These are phyloP conservation scores for Penicillium sp. DNA, from an alignment of 2,329 filamentous ascomycete genomes.

Conservation along the genomic window DNA sequence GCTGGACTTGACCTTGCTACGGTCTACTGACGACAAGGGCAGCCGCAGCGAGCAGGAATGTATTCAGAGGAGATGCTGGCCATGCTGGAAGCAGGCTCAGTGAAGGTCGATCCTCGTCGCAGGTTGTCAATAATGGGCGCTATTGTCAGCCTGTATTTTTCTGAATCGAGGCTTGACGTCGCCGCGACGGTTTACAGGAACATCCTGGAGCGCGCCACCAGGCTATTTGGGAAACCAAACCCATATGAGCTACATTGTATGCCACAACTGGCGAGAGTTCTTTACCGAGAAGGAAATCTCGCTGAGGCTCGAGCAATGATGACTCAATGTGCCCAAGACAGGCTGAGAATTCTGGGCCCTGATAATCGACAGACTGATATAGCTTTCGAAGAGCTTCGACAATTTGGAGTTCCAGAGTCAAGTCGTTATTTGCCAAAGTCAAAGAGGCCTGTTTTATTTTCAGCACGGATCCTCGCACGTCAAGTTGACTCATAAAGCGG, in stretches of 20 bases:
- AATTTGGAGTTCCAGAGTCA: neutral
- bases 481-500: too few relatives aligned
- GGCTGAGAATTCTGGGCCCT: neutral
- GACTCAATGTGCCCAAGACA: neutral
- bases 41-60: neutral
- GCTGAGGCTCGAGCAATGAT: neutral
- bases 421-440: too few relatives aligned
- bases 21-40: neutral
- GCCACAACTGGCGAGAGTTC: neutral
- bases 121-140: neutral
- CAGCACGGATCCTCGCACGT: too few relatives aligned
- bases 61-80: neutral
- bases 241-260: too few relatives aligned
- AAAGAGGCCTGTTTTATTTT: too few relatives aligned
- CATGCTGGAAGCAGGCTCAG: neutral
- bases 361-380: neutral
- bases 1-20: neutral
- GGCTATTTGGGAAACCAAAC: neutral
- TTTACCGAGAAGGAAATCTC: neutral
- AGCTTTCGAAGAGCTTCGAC: neutral
- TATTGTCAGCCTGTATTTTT: neutral
- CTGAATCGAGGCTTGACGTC: neutral
- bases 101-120: too few relatives aligned
- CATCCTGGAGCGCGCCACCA: neutral
- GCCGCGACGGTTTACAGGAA: neutral